Evolutionary conservation across 2,329 filamentous ascomycete genomes (phyloP).

Genomic region (Trichoderma simmonsii): DNA sequence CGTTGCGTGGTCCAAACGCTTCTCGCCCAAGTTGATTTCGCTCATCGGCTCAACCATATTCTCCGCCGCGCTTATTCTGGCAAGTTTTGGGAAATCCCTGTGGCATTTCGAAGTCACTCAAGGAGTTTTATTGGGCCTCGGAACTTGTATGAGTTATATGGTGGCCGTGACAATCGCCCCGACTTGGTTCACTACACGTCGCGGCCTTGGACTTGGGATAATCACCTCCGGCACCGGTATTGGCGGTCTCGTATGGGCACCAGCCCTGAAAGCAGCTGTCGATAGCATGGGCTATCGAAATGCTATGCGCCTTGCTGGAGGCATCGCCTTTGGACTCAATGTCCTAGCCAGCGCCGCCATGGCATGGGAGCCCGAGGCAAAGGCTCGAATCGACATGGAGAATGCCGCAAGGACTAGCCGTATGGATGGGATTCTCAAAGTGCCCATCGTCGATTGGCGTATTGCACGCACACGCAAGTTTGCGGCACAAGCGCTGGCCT

Average conservation of each 20-base stretch:
- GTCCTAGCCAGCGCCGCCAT: background rate
- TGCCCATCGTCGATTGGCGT: slow-evolving; percentile 2
- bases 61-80: background rate
- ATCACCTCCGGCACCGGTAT: slow-evolving; percentile 9
- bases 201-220: background rate
- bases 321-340: background rate
- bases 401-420: background rate
- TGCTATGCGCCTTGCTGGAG: slow-evolving; percentile 1
- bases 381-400: background rate
- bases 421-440: background rate
- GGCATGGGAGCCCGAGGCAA: background rate
- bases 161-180: slow-evolving; percentile 2
- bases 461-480: background rate
- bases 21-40: background rate
- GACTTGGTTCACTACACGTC: background rate
- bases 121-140: background rate
- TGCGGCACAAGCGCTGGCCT: background rate
- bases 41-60: background rate
- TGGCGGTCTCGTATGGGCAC: slow-evolving; percentile 7
- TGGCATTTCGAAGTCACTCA: slow-evolving; percentile 10
- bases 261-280: background rate
- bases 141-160: slow-evolving; percentile 1
- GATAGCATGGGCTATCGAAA: slow-evolving; percentile 2
- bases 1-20: slow-evolving; percentile 8
- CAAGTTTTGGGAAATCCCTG: background rate